Percentiles rank a stretch among this genome's conserved stretches.
Conservation (phyloP, 306 rosid species). For the Fragaria iinumae region DNA sequence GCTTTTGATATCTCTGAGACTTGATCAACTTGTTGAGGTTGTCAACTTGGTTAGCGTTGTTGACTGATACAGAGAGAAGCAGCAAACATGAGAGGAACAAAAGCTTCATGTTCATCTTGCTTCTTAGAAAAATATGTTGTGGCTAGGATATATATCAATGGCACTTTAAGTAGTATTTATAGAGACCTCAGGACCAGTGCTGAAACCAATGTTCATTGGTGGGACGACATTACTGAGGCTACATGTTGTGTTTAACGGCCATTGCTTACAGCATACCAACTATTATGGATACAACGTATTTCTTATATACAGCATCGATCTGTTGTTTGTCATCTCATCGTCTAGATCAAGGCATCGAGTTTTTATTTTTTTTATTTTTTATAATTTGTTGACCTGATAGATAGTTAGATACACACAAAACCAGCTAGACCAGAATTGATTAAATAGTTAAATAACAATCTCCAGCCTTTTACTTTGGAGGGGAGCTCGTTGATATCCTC, state of each 20-base stretch:
- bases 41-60: constrained; percentile 38
- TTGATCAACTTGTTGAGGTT: constrained; percentile 35
- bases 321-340: not conserved
- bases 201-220: not conserved
- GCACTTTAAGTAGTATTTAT: not conserved
- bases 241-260: not conserved
- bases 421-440: too few species aligned
- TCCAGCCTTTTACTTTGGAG: not conserved
- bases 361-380: too few species aligned
- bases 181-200: not conserved
- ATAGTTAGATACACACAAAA: too few species aligned
- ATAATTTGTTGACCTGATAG: too few species aligned
- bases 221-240: not conserved
- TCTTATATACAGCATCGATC: too few species aligned
- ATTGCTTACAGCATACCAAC: not conserved
- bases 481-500: not conserved
- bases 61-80: constrained; percentile 18
- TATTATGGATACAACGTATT: not conserved
- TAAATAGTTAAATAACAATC: not conserved
- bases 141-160: not conserved
- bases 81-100: not conserved
- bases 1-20: constrained; percentile 32
- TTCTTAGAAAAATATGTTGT: not conserved
- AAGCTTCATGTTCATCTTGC: not conserved
- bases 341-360: not conserved